Base-by-base conservation (phyloP, 2,329 filamentous ascomycete species). In the Decorospora gaudefroyi region DNA sequence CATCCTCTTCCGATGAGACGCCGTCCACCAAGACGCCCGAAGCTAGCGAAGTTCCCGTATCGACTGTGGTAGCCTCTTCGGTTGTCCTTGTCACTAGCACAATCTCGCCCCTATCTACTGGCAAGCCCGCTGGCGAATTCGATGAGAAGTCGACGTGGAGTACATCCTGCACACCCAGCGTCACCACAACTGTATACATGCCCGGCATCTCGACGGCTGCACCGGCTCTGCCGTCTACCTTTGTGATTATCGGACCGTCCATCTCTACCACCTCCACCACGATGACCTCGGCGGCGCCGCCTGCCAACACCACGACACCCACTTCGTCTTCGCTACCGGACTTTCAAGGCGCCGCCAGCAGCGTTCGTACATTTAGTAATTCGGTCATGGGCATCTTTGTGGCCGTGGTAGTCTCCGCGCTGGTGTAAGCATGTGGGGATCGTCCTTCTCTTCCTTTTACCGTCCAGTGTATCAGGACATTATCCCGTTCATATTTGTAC, bases 121-220 rank as follows among this genome's bases (percentile, higher is more conserved):
- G 23, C 31, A 51, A 54, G 23, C 46, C 59, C n/a, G 50, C 40
- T 15, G 38, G 44, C 18, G 42, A 51, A 19, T 51, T 47, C 4
- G 44, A 42, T n/a, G 48, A 49, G 30, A 38, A 40, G 28, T 45
- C 41, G 12, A 23, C 55, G 12, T 32, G 33, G 11, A 46, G 43
- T n/a, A 37, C 29, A 4, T 27, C 48, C n/a, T 57, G 54, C 42
- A 51, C 46, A n/a, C 55, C 61, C 12, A 60, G 46, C 38, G 47
- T 52, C 9, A 66, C 62, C 1, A 35, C 44, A 4, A 67, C 64
- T 9, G 46, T 67, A 13, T 65, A 62, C 19, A 57, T 65, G 4
- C 52, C 57, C 16, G 37, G 49, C 26, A 33, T 39, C 15, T 45
- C 50, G 17, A 39, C 40, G 10, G 31, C 54, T n/a, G 35, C 39